phyloP scores from a whole-genome alignment of 768 basidiomycete species.

The Trametes punicea region DNA sequence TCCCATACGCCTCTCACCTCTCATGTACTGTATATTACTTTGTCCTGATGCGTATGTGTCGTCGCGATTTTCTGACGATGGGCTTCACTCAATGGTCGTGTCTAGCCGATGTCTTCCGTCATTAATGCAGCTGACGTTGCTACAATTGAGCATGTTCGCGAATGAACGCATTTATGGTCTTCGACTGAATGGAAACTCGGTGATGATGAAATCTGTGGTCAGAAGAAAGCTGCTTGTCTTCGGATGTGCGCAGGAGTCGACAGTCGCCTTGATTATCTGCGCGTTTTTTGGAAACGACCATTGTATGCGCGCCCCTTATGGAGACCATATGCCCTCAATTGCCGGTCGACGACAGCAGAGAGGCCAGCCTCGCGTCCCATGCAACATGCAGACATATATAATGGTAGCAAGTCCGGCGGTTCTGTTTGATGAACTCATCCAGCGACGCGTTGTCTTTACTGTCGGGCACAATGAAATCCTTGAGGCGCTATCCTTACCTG shows the following conservation, averaged over 20 bases:
- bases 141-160: not conserved
- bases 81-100: slow-evolving; percentile 1
- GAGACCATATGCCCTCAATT: slow-evolving; percentile 33
- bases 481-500: slow-evolving; percentile 1
- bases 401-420: slow-evolving; percentile 31
- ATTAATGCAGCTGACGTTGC: slow-evolving; percentile 7
- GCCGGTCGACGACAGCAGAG: not conserved
- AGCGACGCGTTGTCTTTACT: slow-evolving; percentile 28
- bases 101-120: slow-evolving; percentile 4
- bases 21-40: slow-evolving; percentile 19
- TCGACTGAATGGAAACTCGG: not conserved
- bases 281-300: slow-evolving; percentile 38
- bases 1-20: not conserved
- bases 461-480: slow-evolving; percentile 25
- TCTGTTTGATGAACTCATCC: slow-evolving; percentile 28
- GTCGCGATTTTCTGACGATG: not conserved
- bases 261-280: slow-evolving; percentile 29
- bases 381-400: slow-evolving; percentile 35
- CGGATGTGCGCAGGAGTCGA: no score
- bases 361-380: slow-evolving; percentile 25
- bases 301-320: slow-evolving; percentile 31
- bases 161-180: not conserved
- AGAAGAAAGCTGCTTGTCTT: no score
- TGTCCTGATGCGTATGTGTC: slow-evolving; percentile 15
- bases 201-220: no score